Evolutionary conservation across 768 basidiomycete genomes (phyloP).

Genomic region (Suillus subluteus): DNA sequence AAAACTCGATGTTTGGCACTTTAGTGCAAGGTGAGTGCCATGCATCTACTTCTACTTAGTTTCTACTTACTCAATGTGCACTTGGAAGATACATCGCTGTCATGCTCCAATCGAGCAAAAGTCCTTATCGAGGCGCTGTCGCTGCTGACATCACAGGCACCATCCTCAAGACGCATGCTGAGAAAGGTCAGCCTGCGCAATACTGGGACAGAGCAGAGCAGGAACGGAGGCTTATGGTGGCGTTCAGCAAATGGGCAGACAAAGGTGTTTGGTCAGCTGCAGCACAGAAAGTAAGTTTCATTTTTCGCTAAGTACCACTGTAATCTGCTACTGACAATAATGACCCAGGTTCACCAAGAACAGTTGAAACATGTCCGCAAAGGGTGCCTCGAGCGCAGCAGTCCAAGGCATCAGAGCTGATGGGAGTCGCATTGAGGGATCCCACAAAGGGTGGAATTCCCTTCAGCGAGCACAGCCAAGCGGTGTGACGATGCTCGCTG

Average conservation of each 20-base stretch:
- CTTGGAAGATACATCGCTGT: constrained; percentile 14
- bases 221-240: too few relatives aligned
- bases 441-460: constrained; percentile 33
- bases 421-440: constrained; percentile 33
- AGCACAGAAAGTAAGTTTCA: too few relatives aligned
- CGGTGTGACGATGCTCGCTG: constrained; percentile 22
- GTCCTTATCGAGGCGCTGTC: constrained; percentile 8
- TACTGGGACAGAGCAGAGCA: too few relatives aligned
- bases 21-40: constrained; percentile 20
- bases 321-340: too few relatives aligned
- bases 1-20: constrained; percentile 24
- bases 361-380: constrained; percentile 33
- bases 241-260: too few relatives aligned
- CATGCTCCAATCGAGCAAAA: constrained; percentile 17
- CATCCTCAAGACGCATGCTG: constrained; percentile 13
- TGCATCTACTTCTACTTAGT: neutral
- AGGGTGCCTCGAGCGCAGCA: constrained; percentile 28
- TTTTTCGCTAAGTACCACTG: too few relatives aligned
- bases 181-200: too few relatives aligned
- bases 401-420: constrained; percentile 26
- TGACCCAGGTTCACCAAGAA: constrained; percentile 25
- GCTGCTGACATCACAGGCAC: constrained; percentile 16
- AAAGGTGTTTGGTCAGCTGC: too few relatives aligned
- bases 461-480: constrained; percentile 24
- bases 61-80: too few relatives aligned